These are phyloP conservation scores for Neurospora tetraspora DNA, from an alignment of 495 filamentous ascomycete genomes.

Conservation along the genomic window DNA sequence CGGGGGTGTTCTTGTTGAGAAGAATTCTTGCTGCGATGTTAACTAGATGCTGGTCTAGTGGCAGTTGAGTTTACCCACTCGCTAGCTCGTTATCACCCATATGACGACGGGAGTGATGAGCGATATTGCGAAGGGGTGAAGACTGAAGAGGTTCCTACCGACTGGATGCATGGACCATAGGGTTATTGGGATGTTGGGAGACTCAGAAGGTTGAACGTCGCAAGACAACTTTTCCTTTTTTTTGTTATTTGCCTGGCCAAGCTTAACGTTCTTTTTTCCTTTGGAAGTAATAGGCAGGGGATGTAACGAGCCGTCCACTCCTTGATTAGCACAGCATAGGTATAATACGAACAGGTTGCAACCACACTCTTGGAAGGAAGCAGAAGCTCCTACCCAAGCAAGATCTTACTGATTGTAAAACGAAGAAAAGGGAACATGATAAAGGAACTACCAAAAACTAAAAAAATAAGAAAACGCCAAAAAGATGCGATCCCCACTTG, in stretches of 20 bases:
- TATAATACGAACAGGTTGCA: background rate
- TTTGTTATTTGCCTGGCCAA: background rate
- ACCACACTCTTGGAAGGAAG: background rate
- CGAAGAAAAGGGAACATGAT: background rate
- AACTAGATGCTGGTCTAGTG: background rate
- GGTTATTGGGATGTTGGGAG: background rate
- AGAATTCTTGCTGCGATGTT: background rate
- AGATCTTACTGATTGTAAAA: background rate
- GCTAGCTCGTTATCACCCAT: background rate
- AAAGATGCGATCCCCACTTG: background rate
- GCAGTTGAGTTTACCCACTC: background rate
- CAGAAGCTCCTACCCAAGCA: accelerated
- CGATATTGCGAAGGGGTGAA: background rate
- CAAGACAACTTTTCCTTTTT: background rate
- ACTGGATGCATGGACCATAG: background rate
- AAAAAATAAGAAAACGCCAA: background rate
- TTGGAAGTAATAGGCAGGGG: background rate
- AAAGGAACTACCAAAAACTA: background rate
- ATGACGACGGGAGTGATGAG: background rate
- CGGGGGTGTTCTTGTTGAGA: background rate
- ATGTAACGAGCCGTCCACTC: background rate
- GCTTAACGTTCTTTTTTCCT: background rate
- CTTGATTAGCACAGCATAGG: background rate
- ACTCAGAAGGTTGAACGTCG: background rate
- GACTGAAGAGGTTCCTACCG: background rate